A percentile compares a stretch with the other conserved stretches of the same genome.
Conservation (phyloP, 805 yeast genomes). For the Wickerhamiella siamensis region DNA sequence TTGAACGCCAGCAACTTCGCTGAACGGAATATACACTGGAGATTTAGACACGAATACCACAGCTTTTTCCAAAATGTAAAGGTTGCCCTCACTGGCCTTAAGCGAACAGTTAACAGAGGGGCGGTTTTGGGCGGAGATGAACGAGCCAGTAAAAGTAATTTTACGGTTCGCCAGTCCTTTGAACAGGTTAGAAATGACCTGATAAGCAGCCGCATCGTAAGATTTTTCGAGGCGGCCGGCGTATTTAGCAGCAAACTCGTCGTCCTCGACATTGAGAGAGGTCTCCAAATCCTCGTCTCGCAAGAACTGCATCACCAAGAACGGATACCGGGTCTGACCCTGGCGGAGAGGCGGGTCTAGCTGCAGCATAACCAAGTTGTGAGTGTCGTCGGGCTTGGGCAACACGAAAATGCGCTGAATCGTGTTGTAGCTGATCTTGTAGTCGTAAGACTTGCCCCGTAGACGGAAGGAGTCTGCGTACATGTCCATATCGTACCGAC, state of each 20-base stretch:
- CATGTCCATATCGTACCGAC: conserved; percentile 94
- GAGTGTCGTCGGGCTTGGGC: conserved; percentile 89
- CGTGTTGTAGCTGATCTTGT: conserved; percentile 80
- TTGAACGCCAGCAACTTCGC: conserved; percentile 61
- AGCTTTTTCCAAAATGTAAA: conserved; percentile 86
- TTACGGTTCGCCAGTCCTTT: conserved; percentile 82
- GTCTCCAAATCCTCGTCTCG: conserved; percentile 85
- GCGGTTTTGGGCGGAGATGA: conserved; percentile 57
- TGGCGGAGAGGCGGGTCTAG: conserved; percentile 96
- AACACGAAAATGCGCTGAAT: conserved; percentile 81
- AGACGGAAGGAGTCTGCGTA: conserved; percentile 74
- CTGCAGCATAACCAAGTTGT: conserved; percentile 75
- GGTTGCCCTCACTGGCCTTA: conserved; percentile 88
- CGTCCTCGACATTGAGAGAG: conserved; percentile 72
- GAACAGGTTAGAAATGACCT: conserved; percentile 75
- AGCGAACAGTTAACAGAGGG: conserved; percentile 85
- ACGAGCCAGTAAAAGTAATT: conserved; percentile 72
- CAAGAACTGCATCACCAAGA: conserved; percentile 75
- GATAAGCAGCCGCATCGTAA: conserved; percentile 73
- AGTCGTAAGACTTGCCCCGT: conserved; percentile 95
- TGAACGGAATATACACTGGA: conserved; percentile 75
- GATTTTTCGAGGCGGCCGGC: conserved; percentile 55
- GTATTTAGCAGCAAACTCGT: conserved; percentile 61
- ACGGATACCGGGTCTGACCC: conserved; percentile 95
- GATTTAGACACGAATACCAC: conserved; percentile 88